phyloP scores from a whole-genome alignment of 78 protist genomes.

The Dictyostelium purpureum region DNA sequence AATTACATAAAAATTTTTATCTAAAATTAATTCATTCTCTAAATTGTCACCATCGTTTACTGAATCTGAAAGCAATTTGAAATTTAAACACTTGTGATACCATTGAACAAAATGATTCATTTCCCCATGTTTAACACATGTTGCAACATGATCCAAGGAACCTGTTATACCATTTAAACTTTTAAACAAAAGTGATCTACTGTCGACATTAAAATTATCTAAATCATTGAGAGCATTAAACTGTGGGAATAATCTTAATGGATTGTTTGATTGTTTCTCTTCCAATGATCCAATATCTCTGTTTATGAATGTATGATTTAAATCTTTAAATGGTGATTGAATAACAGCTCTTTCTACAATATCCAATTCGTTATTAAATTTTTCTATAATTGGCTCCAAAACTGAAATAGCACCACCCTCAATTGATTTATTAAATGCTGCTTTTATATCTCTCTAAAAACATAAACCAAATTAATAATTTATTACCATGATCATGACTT shows the following conservation, averaged over 20 bases:
- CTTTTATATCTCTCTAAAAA: not conserved
- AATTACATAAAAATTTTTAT: constrained; percentile 20
- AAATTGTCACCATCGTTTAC: not conserved
- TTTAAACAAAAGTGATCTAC: not conserved
- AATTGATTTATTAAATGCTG: constrained; percentile 15
- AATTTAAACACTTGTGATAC: constrained; percentile 25
- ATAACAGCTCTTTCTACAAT: not conserved
- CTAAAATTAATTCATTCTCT: constrained; percentile 15
- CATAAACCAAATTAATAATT: too few relatives aligned
- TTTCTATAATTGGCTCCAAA: not conserved
- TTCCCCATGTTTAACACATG: constrained; percentile 35
- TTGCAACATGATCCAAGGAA: constrained; percentile 55
- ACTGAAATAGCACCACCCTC: constrained; percentile 23
- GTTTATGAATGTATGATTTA: constrained; percentile 26
- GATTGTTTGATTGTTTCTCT: not conserved
- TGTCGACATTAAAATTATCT: not conserved
- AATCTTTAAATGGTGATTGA: constrained; percentile 53
- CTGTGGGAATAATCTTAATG: constrained; percentile 16
- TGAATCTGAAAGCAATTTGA: not conserved
- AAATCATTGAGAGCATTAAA: not conserved
- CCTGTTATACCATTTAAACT: not conserved
- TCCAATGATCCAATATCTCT: not conserved
- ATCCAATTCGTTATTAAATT: not conserved
- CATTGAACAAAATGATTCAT: constrained; percentile 12
- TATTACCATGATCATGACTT: not conserved